phyloP scores from a whole-genome alignment of 2,329 filamentous ascomycete genomes.

The Hansfordia pulvinata region DNA sequence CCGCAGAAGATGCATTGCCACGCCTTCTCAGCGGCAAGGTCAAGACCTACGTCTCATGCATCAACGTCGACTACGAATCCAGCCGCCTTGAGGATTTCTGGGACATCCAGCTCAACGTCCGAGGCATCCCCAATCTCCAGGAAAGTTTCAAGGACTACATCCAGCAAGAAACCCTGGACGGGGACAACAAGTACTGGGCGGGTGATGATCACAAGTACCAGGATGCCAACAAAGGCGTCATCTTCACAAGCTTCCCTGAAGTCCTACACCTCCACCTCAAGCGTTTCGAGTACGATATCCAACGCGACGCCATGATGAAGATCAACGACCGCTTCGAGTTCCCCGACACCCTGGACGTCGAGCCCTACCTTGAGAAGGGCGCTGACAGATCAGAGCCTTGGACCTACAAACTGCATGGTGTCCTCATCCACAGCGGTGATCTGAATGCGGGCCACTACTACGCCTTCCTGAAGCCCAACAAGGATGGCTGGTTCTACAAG shows the following conservation, averaged over 20 bases:
- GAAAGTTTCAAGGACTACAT: slow-evolving; percentile 96
- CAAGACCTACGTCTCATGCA: slow-evolving; percentile 97
- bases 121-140: slow-evolving; percentile 81
- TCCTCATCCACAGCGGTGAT: slow-evolving; percentile 91
- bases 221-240: slow-evolving; percentile 94
- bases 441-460: slow-evolving; percentile 98
- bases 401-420: slow-evolving; percentile 85
- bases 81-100: slow-evolving; percentile 95
- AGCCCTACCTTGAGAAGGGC: slow-evolving; percentile 74
- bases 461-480: slow-evolving; percentile 85
- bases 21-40: slow-evolving; percentile 94
- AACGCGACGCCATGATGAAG: slow-evolving; percentile 97
- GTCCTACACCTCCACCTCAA: slow-evolving; percentile 92
- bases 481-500: slow-evolving; percentile 89
- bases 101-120: slow-evolving; percentile 96
- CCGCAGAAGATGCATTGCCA: slow-evolving; percentile 75
- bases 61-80: slow-evolving; percentile 95
- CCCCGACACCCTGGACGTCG: slow-evolving; percentile 69
- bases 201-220: slow-evolving; percentile 82
- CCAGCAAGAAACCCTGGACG: slow-evolving; percentile 90
- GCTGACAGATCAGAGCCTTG: slow-evolving; percentile 82
- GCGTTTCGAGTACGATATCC: slow-evolving; percentile 94
- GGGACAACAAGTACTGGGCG: slow-evolving; percentile 96
- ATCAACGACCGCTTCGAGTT: slow-evolving; percentile 91
- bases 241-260: slow-evolving; percentile 89